Base-by-base conservation (phyloP, 176 grass and related monocot species). In the Oryza brachyantha region DNA sequence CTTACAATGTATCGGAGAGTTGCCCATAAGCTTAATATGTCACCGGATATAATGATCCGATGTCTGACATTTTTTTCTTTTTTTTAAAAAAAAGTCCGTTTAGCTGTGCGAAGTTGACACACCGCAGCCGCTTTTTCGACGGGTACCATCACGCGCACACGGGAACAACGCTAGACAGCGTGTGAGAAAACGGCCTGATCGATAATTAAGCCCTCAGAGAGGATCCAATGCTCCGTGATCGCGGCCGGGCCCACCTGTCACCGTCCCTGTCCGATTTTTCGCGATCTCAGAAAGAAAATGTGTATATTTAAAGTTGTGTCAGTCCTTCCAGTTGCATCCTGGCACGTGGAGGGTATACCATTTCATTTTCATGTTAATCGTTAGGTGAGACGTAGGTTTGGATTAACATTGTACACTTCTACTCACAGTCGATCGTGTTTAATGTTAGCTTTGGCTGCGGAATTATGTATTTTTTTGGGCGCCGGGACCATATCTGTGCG, bases 351-450 rank as follows among this genome's bases (percentile, higher is more conserved):
- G 50, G 50, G n/a, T n/a, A n/a, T n/a, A n/a, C n/a, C n/a, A n/a
- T n/a, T n/a, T n/a, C 22, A 55, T 22, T 48, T 4, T 16, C 17
- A 17, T 0, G n/a, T 55, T 55, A 3, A 19, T n/a, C 3, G 21
- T 55, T 83, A n/a, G 80, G 86, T 88, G 61, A 68, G 80, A 74
- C 68, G 58, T 52, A 52, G 17, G 48, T 8, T 8, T 21, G 48
- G 48, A n/a, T 52, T 8, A n/a, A 8, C 48, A 6, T 52, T 21
- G 48, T n/a, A 46, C 43, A n/a, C n/a, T n/a, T n/a, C n/a, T n/a
- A n/a, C n/a, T n/a, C n/a, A n/a, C n/a, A n/a, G n/a, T 10, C 14
- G 5, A 13, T 46, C 43, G 43, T 5, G 43, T 37, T 39, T 21
- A 52, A 2, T 52, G 48, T 52, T 52, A 52, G 48, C 48, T n/a